Evolutionary conservation across 2,329 filamentous ascomycete species (phyloP).

Genomic region (Aquanectria penicillioides): DNA sequence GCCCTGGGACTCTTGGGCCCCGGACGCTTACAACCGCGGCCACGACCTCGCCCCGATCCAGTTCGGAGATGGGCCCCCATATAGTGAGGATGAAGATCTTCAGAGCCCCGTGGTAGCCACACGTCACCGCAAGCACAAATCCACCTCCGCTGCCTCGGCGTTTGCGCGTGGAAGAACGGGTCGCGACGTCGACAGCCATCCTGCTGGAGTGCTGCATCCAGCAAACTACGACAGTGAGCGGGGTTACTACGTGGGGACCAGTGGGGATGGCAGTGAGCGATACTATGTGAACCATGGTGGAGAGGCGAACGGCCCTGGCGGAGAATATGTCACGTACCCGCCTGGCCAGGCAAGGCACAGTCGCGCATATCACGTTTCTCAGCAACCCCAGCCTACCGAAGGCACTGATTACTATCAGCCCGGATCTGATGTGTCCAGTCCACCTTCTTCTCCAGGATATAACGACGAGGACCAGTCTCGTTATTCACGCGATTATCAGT

Average conservation of each 20-base stretch:
- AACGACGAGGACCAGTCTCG: constrained; percentile 76
- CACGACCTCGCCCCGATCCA: constrained; percentile 84
- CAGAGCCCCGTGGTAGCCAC: constrained; percentile 90
- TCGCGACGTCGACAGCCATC: constrained; percentile 53
- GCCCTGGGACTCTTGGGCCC: constrained; percentile 66
- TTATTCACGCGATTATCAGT: constrained; percentile 92
- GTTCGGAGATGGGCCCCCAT: constrained; percentile 89
- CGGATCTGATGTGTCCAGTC: constrained; percentile 68
- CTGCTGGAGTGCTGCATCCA: constrained; percentile 55
- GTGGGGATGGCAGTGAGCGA: constrained; percentile 76
- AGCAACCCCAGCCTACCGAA: constrained; percentile 57
- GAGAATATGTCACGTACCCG: constrained; percentile 84
- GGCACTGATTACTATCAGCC: constrained; percentile 62
- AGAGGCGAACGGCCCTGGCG: constrained; percentile 79
- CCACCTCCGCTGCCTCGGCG: constrained; percentile 63
- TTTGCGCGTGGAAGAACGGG: constrained; percentile 57
- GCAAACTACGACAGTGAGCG: constrained; percentile 67
- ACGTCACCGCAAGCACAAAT: constrained; percentile 87
- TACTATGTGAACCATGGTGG: constrained; percentile 78
- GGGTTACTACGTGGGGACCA: constrained; percentile 73
- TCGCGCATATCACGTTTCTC: constrained; percentile 54
- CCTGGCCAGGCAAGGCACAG: constrained; percentile 70
- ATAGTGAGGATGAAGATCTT: constrained; percentile 94
- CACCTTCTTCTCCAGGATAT: constrained; percentile 67
- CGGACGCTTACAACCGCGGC: constrained; percentile 66